phyloP scores from a whole-genome alignment of 1,284 basidiomycete species.

The Boletus sp. region DNA sequence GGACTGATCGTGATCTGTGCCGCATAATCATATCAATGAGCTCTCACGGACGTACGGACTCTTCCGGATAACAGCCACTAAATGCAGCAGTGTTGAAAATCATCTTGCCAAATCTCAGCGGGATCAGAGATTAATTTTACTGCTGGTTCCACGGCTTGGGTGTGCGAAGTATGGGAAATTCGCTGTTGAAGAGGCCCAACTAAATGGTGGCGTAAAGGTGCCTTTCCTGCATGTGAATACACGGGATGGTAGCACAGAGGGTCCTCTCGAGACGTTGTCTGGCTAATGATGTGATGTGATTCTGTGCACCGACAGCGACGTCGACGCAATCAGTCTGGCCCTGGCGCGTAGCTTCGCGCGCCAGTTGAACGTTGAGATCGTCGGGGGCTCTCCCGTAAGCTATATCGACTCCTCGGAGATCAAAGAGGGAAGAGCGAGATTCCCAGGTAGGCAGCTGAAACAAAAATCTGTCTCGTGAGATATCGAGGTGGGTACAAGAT shows the following conservation, averaged over 20 bases:
- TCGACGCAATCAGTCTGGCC: constrained; percentile 20
- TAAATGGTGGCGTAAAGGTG: constrained; percentile 4
- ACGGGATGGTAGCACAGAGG: constrained; percentile 1
- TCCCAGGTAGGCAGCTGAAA: constrained; percentile 16
- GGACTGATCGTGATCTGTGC: constrained; percentile 26
- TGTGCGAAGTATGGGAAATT: constrained; percentile 7
- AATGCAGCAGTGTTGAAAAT: constrained; percentile 24
- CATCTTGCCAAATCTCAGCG: constrained; percentile 23
- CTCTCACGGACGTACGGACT: constrained; percentile 30
- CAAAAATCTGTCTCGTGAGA: constrained; percentile 26
- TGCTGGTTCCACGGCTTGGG: constrained; percentile 21
- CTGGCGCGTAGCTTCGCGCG: constrained; percentile 11
- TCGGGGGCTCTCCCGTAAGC: constrained; percentile 9
- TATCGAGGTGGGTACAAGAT: constrained; percentile 20
- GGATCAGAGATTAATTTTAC: constrained; percentile 21
- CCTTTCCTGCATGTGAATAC: not conserved
- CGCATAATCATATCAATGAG: constrained; percentile 24
- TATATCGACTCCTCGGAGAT: constrained; percentile 28
- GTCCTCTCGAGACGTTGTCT: constrained; percentile 4
- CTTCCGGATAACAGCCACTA: constrained; percentile 21
- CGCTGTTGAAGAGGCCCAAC: constrained; percentile 3
- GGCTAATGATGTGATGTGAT: not conserved
- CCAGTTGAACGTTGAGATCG: constrained; percentile 14
- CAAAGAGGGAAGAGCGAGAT: constrained; percentile 9
- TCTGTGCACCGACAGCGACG: constrained; percentile 8